Evolutionary conservation across 352 stramenopile species (phyloP).

Genomic region (Elongisporangium prolatum): DNA sequence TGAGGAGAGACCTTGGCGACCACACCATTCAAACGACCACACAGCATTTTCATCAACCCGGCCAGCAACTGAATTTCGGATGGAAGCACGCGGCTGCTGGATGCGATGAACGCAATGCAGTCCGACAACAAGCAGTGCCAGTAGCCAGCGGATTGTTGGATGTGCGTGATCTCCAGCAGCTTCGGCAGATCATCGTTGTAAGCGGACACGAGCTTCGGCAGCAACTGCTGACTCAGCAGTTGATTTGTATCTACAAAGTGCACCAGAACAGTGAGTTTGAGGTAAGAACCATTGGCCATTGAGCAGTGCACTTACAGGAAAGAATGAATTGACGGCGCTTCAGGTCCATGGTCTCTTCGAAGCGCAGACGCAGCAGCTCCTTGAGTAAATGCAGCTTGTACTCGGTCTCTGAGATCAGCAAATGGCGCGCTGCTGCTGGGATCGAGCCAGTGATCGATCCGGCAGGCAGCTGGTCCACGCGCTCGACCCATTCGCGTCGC

Average conservation of each 20-base stretch:
- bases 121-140: slow-evolving; percentile 76
- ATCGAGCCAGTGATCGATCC: slow-evolving; percentile 50
- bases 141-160: slow-evolving; percentile 67
- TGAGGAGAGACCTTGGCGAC: slow-evolving; percentile 74
- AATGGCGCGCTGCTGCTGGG: slow-evolving; percentile 62
- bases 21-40: slow-evolving; percentile 43
- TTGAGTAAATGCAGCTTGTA: slow-evolving; percentile 74
- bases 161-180: slow-evolving; percentile 46
- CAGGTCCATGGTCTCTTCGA: slow-evolving; percentile 27
- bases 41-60: slow-evolving; percentile 49
- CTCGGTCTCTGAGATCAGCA: slow-evolving; percentile 69
- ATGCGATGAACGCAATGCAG: slow-evolving; percentile 54
- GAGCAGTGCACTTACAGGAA: background rate
- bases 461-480: slow-evolving; percentile 51
- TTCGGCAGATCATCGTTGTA: slow-evolving; percentile 49
- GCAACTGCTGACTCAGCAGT: slow-evolving; percentile 38
- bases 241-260: slow-evolving; percentile 46
- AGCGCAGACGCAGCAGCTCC: slow-evolving; percentile 63
- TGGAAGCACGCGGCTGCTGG: slow-evolving; percentile 43
- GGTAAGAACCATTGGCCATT: background rate
- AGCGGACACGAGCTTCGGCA: slow-evolving; percentile 42
- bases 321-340: background rate
- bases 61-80: slow-evolving; percentile 53
- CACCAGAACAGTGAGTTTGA: background rate
- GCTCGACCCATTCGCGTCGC: slow-evolving; percentile 67